These are phyloP conservation scores for Cyberlindnera subsufficiens DNA, from an alignment of 805 yeast species.

Conservation along the genomic window DNA sequence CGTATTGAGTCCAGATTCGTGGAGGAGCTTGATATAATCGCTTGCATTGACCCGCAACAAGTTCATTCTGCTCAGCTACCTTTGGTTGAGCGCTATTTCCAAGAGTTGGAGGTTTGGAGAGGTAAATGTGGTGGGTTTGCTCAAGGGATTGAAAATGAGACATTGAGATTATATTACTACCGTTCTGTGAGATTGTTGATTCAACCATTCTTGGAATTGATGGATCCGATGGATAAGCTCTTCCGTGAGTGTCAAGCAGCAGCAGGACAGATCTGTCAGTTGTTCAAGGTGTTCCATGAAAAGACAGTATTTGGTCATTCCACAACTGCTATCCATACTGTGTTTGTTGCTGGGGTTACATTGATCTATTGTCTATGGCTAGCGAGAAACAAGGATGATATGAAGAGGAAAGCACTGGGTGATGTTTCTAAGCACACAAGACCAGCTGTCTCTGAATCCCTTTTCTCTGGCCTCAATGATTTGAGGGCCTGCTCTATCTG, in stretches of 20 bases:
- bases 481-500: constrained; percentile 60
- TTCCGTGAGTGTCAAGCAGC: constrained; percentile 67
- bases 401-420: constrained; percentile 47
- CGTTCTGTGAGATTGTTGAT: constrained; percentile 53
- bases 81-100: constrained; percentile 45
- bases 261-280: constrained; percentile 63
- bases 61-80: constrained; percentile 35
- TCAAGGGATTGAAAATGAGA: constrained; percentile 51
- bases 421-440: constrained; percentile 56
- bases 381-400: constrained; percentile 55
- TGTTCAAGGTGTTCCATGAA: constrained; percentile 58
- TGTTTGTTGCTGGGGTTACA: constrained; percentile 65
- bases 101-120: constrained; percentile 54
- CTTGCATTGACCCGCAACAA: constrained; percentile 22
- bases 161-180: constrained; percentile 52
- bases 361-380: constrained; percentile 62
- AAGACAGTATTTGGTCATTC: constrained; percentile 59
- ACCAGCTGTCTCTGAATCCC: constrained; percentile 48
- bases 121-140: constrained; percentile 42
- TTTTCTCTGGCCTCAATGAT: constrained; percentile 55
- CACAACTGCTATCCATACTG: constrained; percentile 60
- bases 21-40: constrained; percentile 39
- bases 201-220: constrained; percentile 57
- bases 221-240: constrained; percentile 54
- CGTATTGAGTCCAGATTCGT: constrained; percentile 57